Evolutionary conservation across 768 basidiomycete genomes (phyloP).

Genomic region (Phaeolepiota aurea): DNA sequence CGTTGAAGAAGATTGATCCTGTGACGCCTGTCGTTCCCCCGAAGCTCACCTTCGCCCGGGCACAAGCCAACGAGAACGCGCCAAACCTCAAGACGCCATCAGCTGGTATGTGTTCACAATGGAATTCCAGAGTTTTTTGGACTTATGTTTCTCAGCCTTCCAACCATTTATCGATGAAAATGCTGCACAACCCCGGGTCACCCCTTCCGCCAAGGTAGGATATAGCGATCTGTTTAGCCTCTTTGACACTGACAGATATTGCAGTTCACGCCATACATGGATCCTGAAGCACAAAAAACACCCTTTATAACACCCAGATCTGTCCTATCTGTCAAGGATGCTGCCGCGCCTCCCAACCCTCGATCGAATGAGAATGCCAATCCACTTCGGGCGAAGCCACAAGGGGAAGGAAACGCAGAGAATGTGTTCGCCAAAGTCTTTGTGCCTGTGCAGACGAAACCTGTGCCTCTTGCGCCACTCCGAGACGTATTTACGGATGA

Average conservation of each 20-base stretch:
- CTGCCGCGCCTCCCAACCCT: constrained; percentile 18
- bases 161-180: constrained; percentile 67
- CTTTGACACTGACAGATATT: neutral
- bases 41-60: constrained; percentile 15
- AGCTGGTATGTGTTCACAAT: constrained; percentile 14
- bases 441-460: constrained; percentile 44
- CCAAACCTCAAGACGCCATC: constrained; percentile 30
- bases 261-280: constrained; percentile 64
- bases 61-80: constrained; percentile 31
- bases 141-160: constrained; percentile 32
- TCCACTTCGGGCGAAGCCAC: constrained; percentile 15
- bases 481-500: constrained; percentile 37
- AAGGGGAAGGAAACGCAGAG: constrained; percentile 27
- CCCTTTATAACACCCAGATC: constrained; percentile 28
- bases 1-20: constrained; percentile 59
- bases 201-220: constrained; percentile 33
- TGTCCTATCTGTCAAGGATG: constrained; percentile 46
- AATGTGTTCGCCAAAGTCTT: constrained; percentile 57
- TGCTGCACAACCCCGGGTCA: constrained; percentile 31
- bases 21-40: constrained; percentile 36
- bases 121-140: constrained; percentile 2
- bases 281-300: constrained; percentile 40
- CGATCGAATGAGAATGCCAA: constrained; percentile 18
- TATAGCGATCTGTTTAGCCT: neutral
- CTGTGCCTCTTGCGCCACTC: constrained; percentile 27